Conservation (phyloP, 352 stramenopile genomes). For the Hyaloperonospora arabidopsidis region DNA sequence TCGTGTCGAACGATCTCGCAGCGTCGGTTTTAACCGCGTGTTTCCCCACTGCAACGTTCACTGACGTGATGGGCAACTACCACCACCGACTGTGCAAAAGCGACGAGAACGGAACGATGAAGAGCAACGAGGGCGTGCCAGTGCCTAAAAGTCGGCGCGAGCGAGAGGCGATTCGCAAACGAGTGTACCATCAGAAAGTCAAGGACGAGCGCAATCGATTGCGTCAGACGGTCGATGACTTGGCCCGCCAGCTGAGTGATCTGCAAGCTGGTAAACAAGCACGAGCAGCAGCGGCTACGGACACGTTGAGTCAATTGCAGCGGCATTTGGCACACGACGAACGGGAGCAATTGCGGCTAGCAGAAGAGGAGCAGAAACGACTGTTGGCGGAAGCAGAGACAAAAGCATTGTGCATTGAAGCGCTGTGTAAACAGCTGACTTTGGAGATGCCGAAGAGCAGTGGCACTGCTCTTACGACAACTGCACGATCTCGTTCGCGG, state of each 20-base stretch:
- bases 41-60: no score
- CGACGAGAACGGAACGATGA: no score
- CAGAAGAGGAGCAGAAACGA: slow-evolving; percentile 11
- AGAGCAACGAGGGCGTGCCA: no score
- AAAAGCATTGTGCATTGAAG: slow-evolving; percentile 11
- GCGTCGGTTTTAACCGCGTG: no score
- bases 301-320: background rate
- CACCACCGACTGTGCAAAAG: no score
- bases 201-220: slow-evolving; percentile 12
- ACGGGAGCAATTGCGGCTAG: slow-evolving; percentile 4
- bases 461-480: background rate
- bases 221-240: slow-evolving; percentile 6
- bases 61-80: no score
- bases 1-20: no score
- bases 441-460: background rate
- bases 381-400: slow-evolving; percentile 7
- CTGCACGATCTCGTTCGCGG: no score
- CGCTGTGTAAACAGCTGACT: slow-evolving; percentile 11
- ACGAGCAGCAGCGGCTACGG: background rate
- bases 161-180: slow-evolving; percentile 14
- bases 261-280: slow-evolving; percentile 5
- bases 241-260: slow-evolving; percentile 8
- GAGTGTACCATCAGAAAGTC: slow-evolving; percentile 11
- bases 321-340: slow-evolving; percentile 6
- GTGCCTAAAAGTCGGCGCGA: slow-evolving; percentile 7